Evolutionary conservation across 805 yeast species (phyloP).

Genomic region (Yarrowia sp.): DNA sequence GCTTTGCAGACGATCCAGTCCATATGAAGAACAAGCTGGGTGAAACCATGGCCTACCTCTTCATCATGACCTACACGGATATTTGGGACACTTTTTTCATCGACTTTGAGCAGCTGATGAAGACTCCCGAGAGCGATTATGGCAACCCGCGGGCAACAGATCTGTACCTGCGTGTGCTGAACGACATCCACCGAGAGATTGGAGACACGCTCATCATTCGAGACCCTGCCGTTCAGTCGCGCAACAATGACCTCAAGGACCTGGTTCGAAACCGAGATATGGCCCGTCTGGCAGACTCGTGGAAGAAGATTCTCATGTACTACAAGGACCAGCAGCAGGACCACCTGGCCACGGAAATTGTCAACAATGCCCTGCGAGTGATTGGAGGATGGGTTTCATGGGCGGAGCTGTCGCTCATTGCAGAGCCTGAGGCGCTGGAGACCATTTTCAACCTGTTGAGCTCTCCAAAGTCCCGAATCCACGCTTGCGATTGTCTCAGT

Average conservation of each 20-base stretch:
- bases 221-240: constrained; percentile 53
- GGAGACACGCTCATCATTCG: constrained; percentile 86
- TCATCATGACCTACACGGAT: constrained; percentile 47
- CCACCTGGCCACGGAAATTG: constrained; percentile 43
- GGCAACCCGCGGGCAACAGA: constrained; percentile 53
- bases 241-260: constrained; percentile 76
- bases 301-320: constrained; percentile 57
- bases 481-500: constrained; percentile 53
- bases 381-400: constrained; percentile 88
- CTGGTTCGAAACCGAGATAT: constrained; percentile 74
- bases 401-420: constrained; percentile 78
- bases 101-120: constrained; percentile 46
- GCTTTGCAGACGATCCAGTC: constrained; percentile 38
- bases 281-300: constrained; percentile 55
- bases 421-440: constrained; percentile 56
- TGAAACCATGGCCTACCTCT: constrained; percentile 51
- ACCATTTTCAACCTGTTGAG: constrained; percentile 58
- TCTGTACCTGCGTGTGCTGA: constrained; percentile 67
- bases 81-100: constrained; percentile 52
- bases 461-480: constrained; percentile 47
- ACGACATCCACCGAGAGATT: constrained; percentile 81
- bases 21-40: constrained; percentile 57
- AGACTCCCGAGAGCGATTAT: constrained; percentile 33
- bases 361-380: constrained; percentile 57
- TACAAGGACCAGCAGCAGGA: constrained; percentile 34